Base-by-base conservation (phyloP, 2,329 filamentous ascomycete genomes). In the Botrytis galanthina region DNA sequence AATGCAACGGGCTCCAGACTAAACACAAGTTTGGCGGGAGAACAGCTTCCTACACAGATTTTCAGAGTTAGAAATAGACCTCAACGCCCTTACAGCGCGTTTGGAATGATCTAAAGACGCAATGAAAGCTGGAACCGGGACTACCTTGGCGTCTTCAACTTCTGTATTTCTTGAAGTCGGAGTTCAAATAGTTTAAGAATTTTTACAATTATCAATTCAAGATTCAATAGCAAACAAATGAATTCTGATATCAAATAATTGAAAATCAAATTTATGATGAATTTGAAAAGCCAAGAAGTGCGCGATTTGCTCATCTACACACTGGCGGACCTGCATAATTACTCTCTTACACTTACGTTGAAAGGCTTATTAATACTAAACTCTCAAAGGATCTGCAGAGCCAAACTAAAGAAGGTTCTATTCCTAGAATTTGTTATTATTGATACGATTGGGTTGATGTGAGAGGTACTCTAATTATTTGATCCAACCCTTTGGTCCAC, bases 401-500 rank as follows among this genome's bases (percentile, higher is more conserved):
- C 22, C 26, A 4, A 10, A 26, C 10, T 26, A n/a, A 48, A 44
- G 10, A 4, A 51, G 46, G 10, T 51, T 51, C 4, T 14, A 26
- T 26, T 26, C 10, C 0, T 7, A 29, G 6, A 7, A 54, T 14
- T 5, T 59, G n/a, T 20, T 1, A 39, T 20, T 42, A 37, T 51
- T 35, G 48, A 67, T 37, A 12, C 6, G n/a, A 39, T n/a, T 20
- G 3, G n/a, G 20, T 37, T 35, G 22, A 7, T 37, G 8, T 39
- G 6, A 6, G 54, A 18, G 8, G 8, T 20, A 54, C 8, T 35
- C 8, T 37, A 37, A 8, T 48, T 42, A 71, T 29, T 16, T 71
- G 12, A 71, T 63, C 69, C 59, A 71, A 32, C 97, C 93, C 14
- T 83, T 80, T 0, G 90, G 71, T 20, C 89, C 89, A 35, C 83